A percentile compares a stretch with the other conserved stretches of the same genome.
Conservation (phyloP, 2,329 filamentous ascomycete genomes). For the Ambrosiella beaveri region DNA sequence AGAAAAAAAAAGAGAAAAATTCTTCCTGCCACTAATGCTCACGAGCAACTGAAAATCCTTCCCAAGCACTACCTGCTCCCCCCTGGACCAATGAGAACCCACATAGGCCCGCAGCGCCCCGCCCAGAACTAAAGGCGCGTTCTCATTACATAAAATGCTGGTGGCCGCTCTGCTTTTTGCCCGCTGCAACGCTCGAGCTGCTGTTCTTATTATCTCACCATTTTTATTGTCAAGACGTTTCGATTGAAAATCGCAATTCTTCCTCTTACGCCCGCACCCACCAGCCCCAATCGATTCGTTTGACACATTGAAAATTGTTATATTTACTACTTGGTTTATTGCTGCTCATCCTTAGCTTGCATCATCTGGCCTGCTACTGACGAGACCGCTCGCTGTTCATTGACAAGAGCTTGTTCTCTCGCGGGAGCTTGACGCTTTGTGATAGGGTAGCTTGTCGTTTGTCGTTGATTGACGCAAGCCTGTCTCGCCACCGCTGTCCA, state of each 20-base stretch:
- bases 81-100: neutral
- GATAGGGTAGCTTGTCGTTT: neutral
- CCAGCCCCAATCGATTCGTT: constrained; percentile 14
- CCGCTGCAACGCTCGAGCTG: constrained; percentile 9
- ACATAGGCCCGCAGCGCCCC: neutral
- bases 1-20: neutral
- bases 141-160: constrained; percentile 16
- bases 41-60: neutral
- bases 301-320: constrained; percentile 3
- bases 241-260: constrained; percentile 11
- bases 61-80: neutral
- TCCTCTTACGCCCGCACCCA: constrained; percentile 24
- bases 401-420: neutral
- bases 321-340: neutral
- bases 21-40: neutral
- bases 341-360: neutral
- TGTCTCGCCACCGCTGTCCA: neutral
- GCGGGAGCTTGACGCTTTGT: neutral
- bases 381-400: neutral
- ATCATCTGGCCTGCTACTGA: neutral
- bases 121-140: constrained; percentile 5
- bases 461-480: neutral
- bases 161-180: constrained; percentile 9
- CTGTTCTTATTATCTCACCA: constrained; percentile 10
- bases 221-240: constrained; percentile 9